Evolutionary conservation across 2,329 filamentous ascomycete species (phyloP), one percentile per base, ranked within the genome.

Genomic region (Alternaria triticina): DNA sequence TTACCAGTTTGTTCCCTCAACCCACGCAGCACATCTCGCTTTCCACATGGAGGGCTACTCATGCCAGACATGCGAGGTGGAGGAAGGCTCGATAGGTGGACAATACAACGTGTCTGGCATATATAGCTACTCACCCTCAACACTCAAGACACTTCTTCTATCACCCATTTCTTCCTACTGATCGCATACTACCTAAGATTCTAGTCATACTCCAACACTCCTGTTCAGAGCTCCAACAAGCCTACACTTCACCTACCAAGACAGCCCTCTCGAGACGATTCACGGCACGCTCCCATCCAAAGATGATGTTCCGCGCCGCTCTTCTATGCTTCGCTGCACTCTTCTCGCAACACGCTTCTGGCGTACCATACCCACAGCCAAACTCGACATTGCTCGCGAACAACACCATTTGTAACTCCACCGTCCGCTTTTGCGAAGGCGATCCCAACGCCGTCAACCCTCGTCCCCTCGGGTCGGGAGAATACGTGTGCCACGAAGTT

Each of bases 401-500:
- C 33, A 45, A 46, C 54, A 65, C 59, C 20, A 54, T 51, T 6
- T 62, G 56, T 36, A 61, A 62, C 45, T 50, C 54, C 5, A 54
- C 64, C 20, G 40, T 10, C 17, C 15, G 23, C 15, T 40, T 54
- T 46, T 59, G 59, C 43, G 43, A 52, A 27, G 23, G 22, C 15
- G 54, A 56, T 17, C 15, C 49, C 40, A 20, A 43, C 17, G 6
- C 36, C 10, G 11, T 44, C 25, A 30, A 59, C 50, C 51, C 66
- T 44, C 6, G 23, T 45, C 33, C 57, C 40, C 9, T 28, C 46
- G 20, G 45, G 40, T 49, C 58, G 2, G 54, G 51, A 6, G 52
- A 67, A 9, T 66, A 68, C 50, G 45, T 57, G n/a, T 76, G 74
- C 58, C 61, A 68, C 49, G 58, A 58, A 20, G 54, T 66, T 45